Evolutionary conservation across 2,329 filamentous ascomycete genomes (phyloP).

Genomic region (Drechslerella coelobrocha): DNA sequence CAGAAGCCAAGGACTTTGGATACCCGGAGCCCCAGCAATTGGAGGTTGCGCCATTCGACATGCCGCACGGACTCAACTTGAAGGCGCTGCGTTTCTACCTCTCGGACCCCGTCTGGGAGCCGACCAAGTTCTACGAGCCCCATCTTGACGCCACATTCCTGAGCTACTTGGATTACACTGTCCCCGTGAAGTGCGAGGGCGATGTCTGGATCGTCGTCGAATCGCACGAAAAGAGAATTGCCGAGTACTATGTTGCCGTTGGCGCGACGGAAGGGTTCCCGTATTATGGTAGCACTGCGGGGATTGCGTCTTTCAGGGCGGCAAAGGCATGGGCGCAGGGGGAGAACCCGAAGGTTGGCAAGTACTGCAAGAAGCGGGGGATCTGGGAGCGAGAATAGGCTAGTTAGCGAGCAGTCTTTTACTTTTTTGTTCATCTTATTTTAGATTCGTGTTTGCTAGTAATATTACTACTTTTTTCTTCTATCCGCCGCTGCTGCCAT

Average conservation of each 20-base stretch:
- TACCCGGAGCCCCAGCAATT: constrained; percentile 14
- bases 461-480: constrained; percentile 1
- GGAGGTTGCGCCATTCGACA: constrained; percentile 19
- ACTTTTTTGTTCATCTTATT: not conserved
- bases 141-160: constrained; percentile 21
- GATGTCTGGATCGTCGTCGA: constrained; percentile 45
- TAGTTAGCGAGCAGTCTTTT: not conserved
- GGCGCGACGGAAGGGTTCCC: constrained; percentile 25
- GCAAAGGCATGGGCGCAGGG: constrained; percentile 38
- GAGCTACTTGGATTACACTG: constrained; percentile 32
- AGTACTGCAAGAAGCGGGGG: constrained; percentile 21
- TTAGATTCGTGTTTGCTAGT: not conserved
- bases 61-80: not conserved
- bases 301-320: constrained; percentile 15
- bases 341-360: constrained; percentile 11
- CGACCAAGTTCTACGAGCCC: constrained; percentile 15
- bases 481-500: too few species aligned
- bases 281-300: constrained; percentile 8
- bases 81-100: constrained; percentile 25
- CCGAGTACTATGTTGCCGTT: constrained; percentile 42
- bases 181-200: constrained; percentile 18
- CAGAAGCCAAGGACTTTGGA: constrained; percentile 14
- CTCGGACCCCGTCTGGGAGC: constrained; percentile 14
- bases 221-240: constrained; percentile 28
- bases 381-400: constrained; percentile 35